Evolutionary conservation across 805 yeast species (phyloP).

Genomic region (Metschnikowia lachancei): DNA sequence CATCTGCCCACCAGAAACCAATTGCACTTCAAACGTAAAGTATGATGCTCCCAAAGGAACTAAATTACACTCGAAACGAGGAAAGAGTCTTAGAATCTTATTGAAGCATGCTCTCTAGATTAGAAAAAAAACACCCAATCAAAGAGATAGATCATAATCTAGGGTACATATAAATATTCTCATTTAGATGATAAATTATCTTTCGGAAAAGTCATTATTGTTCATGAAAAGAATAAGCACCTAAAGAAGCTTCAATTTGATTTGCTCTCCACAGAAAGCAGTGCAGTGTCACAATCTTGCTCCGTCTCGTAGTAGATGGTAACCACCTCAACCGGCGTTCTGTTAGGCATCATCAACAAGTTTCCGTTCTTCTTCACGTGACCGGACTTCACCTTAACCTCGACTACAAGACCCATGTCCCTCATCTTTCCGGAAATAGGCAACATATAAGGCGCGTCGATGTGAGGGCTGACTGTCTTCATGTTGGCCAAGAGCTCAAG

Average conservation of each 20-base stretch:
- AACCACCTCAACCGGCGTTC: constrained; percentile 74
- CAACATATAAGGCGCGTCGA: constrained; percentile 95
- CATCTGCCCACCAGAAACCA: too few relatives aligned
- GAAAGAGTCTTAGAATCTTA: too few relatives aligned
- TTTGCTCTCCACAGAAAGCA: constrained; percentile 97
- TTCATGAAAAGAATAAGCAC: too few relatives aligned
- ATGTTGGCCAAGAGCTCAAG: constrained; percentile 84
- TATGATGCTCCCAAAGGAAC: too few relatives aligned
- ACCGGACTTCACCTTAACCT: constrained; percentile 97
- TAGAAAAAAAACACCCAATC: too few relatives aligned
- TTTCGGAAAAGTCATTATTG: too few relatives aligned
- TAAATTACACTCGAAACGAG: too few relatives aligned
- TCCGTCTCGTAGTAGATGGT: constrained; percentile 94
- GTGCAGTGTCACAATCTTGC: constrained; percentile 83
- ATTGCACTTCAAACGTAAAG: too few relatives aligned
- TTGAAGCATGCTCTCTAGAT: too few relatives aligned
- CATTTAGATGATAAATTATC: too few relatives aligned
- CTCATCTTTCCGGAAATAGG: constrained; percentile 94
- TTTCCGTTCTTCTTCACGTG: constrained; percentile 75
- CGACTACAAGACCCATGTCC: constrained; percentile 95
- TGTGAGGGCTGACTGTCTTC: constrained; percentile 78
- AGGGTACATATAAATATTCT: too few relatives aligned
- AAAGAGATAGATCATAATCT: too few relatives aligned
- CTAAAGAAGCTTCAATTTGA: constrained; percentile 81
- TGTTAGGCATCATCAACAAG: constrained; percentile 91